Conservation (phyloP, 139 green algal genomes). For the Coccomyxa sp. region DNA sequence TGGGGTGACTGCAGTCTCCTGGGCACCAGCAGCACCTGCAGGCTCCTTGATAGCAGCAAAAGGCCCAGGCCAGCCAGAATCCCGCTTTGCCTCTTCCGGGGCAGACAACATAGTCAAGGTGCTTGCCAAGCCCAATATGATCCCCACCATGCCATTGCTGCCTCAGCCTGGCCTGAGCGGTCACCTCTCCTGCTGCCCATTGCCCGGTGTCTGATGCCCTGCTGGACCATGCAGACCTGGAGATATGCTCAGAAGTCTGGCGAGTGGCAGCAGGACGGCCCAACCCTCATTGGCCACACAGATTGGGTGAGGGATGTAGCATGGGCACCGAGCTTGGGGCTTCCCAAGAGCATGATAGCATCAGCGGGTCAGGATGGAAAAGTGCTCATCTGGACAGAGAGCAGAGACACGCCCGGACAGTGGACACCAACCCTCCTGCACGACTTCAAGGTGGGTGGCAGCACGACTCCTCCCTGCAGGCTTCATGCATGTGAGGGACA, state of each 20-base stretch:
- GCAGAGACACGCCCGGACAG: constrained; percentile 37
- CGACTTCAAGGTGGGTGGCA: constrained; percentile 62
- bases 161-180: too few relatives aligned
- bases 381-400: constrained; percentile 84
- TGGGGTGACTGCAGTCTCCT: constrained; percentile 83
- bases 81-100: constrained; percentile 70
- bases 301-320: constrained; percentile 96
- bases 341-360: constrained; percentile 86
- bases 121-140: too few relatives aligned
- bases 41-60: constrained; percentile 55
- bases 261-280: constrained; percentile 71
- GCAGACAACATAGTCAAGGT: constrained; percentile 92
- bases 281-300: constrained; percentile 68
- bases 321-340: constrained; percentile 89
- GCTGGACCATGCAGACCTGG: constrained; percentile 69
- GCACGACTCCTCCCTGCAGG: too few relatives aligned
- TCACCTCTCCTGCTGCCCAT: too few relatives aligned
- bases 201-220: too few relatives aligned
- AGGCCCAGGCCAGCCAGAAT: constrained; percentile 35
- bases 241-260: constrained; percentile 34
- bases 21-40: constrained; percentile 72
- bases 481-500: not conserved
- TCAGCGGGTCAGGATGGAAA: constrained; percentile 85
- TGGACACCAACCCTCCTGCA: constrained; percentile 74
- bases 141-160: too few relatives aligned